Conservation (phyloP, 2,329 filamentous ascomycete genomes). For the Aspergillus proliferans region DNA sequence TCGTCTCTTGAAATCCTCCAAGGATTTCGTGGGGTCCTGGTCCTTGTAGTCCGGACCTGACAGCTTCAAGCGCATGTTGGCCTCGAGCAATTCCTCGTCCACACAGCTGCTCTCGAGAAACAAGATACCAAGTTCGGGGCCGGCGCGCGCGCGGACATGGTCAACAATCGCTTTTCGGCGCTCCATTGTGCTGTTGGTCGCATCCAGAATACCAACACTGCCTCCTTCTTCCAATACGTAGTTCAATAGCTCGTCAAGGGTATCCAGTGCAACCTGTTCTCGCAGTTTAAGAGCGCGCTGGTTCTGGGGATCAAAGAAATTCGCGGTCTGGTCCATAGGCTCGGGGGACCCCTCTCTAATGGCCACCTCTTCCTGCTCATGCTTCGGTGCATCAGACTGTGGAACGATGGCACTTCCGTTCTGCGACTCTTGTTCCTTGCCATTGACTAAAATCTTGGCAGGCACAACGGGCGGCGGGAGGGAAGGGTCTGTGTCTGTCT, state of each 20-base stretch:
- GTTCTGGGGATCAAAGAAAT: constrained; percentile 91
- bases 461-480: constrained; percentile 38
- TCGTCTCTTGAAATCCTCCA: constrained; percentile 87
- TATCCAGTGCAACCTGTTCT: constrained; percentile 88
- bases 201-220: constrained; percentile 90
- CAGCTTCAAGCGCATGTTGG: constrained; percentile 95
- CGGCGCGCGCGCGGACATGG: constrained; percentile 73
- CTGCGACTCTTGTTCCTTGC: constrained; percentile 37
- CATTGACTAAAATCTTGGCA: constrained; percentile 55
- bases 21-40: constrained; percentile 77
- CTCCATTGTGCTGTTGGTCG: constrained; percentile 90
- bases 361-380: constrained; percentile 13
- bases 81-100: constrained; percentile 76
- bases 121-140: constrained; percentile 77
- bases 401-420: constrained; percentile 21
- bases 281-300: constrained; percentile 72
- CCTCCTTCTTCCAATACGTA: constrained; percentile 79
- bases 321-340: constrained; percentile 77
- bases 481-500: constrained; percentile 21
- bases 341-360: constrained; percentile 35
- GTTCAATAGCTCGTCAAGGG: constrained; percentile 82
- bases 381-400: constrained; percentile 14
- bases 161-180: constrained; percentile 78
- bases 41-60: constrained; percentile 93
- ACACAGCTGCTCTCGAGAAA: constrained; percentile 94